Evolutionary conservation across 1,284 basidiomycete species (phyloP), one percentile per base, ranked within the genome.

Genomic region (Sporisorium scitamineum): DNA sequence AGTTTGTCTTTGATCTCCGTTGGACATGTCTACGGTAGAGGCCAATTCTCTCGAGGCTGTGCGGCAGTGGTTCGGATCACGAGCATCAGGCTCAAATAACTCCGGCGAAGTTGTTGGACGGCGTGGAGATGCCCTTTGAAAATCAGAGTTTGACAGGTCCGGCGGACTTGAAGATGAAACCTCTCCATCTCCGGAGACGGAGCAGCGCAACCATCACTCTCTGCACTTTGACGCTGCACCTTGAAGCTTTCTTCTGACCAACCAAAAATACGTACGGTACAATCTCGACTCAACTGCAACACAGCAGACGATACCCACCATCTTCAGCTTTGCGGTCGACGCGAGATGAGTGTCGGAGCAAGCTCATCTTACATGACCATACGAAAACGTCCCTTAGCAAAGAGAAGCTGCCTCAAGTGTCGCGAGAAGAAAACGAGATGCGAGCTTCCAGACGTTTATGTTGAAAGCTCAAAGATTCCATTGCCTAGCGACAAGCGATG

Each of bases 341-440:
- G 9, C 22, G 8, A 1, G 10, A 41, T 54, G 37, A 18, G 20
- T 5, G 24, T 22, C 24, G 34, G 20, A 24, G 34, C 34, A 14
- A 51, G n/a, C 16, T 2, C 48, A 31, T 3, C 41, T 11, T 37
- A 42, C 27, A 50, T 22, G 45, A 20, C 13, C 13, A 29, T 51
- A 22, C 63, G 54, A 32, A 75, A 70, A 37, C 61, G 72, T 11
- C 52, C 58, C 5, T 39, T 72, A 31, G 75, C 75, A 5, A 70
- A 63, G 42, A 54, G 75, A n/a, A 75, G 67, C 52, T 80, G 78
- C 54, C 62, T 76, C 42, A 57, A 58, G 20, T 80, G 78, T 39
- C 68, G 76, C 18, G 71, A 70, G 50, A 75, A 70, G 37, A 78
- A 78, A 47, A 60, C 73, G 31, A 47, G 72, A 14, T 80, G 78